Base-by-base conservation (phyloP, 139 green algal genomes). In the Chlamydomonas eustigma region DNA sequence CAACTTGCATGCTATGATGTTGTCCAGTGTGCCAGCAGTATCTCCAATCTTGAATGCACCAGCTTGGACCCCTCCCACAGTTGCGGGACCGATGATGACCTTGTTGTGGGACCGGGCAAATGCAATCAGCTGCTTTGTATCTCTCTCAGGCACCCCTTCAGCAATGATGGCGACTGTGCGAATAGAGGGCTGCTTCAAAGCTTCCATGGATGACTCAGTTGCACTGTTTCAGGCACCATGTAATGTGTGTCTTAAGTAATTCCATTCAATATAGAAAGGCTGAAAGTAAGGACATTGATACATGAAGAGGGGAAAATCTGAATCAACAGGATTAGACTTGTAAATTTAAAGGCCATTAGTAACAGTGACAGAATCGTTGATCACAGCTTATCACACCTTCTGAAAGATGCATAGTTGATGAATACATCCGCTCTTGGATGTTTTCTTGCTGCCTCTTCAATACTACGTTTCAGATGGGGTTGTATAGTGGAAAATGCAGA, bases 1-100 rank as follows among this genome's bases (percentile, higher is more conserved):
- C 58, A 82, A 71, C 76, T 93, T 96, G 91, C 93, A 98, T 25
- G 86, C 81, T 33, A 98, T 85, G 68, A 98, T 97, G 89, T 98
- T 98, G 74, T 98, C 93, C 63, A 98, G 81, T 0, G 94, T 98
- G 68, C 94, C 94, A 1, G 91, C 94, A 2, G 94, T 97, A 84
- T 98, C 94, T 2, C 93, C 94, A 71, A 98, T 98, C 76, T 95
- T 93, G 87, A 98, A 98, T 0, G 93, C 92, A 3, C 94, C 94
- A 4, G 94, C 94, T 87, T 75, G 68, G 25, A 75, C 33, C 3
- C 68, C 32, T 22, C 68, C 68, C 28, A 98, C 93, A 30, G 94
- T 98, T 35, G 94, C 94, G 1, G 94, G 94, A 0, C 94, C 94
- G 6, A 98, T 90, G 76, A 98, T 85, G 73, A 97, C 84, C 83